Conservation (phyloP, 129 eudicot species). For the Oenanthe sinensis region DNA sequence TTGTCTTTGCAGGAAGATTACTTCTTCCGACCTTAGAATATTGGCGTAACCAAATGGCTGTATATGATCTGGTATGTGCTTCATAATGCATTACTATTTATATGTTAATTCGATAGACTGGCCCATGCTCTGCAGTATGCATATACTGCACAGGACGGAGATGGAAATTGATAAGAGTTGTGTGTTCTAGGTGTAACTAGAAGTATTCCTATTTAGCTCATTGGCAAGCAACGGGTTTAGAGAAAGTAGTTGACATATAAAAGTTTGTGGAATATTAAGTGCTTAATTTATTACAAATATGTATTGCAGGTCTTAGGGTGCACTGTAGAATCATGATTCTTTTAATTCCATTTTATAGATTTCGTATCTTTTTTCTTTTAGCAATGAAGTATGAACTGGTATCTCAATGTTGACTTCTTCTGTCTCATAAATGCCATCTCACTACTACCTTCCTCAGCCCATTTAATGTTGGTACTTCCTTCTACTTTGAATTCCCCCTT, state of each 20-base stretch:
- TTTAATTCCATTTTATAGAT: background rate
- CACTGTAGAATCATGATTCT: background rate
- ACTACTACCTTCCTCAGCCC: background rate
- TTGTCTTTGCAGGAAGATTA: constrained; percentile 54
- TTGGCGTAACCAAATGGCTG: constrained; percentile 59
- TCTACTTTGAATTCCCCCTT: background rate
- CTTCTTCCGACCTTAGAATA: constrained; percentile 54
- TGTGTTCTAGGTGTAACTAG: background rate
- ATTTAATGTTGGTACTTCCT: background rate
- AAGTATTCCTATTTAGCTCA: background rate
- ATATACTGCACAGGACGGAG: background rate
- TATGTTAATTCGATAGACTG: background rate
- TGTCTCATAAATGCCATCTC: background rate
- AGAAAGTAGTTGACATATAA: background rate
- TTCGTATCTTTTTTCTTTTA: background rate
- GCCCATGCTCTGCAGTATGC: background rate
- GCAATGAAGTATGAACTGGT: background rate
- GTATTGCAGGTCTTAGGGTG: background rate
- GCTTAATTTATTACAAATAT: background rate
- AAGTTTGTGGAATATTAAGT: background rate
- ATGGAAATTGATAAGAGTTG: background rate
- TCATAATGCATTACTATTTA: background rate
- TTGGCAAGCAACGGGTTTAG: background rate
- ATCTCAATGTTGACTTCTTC: background rate
- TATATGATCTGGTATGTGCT: constrained; percentile 54